Conservation (phyloP, 1,284 basidiomycete genomes). For the Ceratobasidium papillatum region DNA sequence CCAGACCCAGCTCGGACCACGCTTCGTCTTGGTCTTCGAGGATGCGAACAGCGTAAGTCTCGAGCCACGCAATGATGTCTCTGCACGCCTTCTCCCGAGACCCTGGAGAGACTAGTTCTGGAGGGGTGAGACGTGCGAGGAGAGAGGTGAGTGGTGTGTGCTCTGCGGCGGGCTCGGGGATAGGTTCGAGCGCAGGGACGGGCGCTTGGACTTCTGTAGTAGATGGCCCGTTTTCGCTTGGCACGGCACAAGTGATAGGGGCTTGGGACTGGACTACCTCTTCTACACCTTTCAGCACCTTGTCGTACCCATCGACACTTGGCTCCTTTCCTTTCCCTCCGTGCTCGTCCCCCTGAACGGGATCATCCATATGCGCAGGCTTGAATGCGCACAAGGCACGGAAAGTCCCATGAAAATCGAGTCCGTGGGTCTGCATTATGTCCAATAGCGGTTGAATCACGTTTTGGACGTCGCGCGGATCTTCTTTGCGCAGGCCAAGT, state of each 20-base stretch:
- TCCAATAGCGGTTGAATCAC: constrained; percentile 72
- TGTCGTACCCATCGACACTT: background rate
- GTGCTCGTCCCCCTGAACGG: background rate
- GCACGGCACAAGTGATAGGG: constrained; percentile 5
- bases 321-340: background rate
- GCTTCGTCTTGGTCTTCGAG: constrained; percentile 59
- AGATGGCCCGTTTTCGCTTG: background rate
- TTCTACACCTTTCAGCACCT: constrained; percentile 9
- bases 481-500: constrained; percentile 69
- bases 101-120: constrained; percentile 1
- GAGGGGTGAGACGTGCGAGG: constrained; percentile 14
- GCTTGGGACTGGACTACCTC: background rate
- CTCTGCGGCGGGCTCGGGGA: background rate
- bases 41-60: constrained; percentile 69
- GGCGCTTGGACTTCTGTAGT: background rate
- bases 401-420: constrained; percentile 89
- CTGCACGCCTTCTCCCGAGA: constrained; percentile 22
- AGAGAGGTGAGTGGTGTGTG: constrained; percentile 10
- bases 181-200: background rate
- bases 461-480: constrained; percentile 65
- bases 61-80: constrained; percentile 64
- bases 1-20: constrained; percentile 51
- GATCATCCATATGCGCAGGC: constrained; percentile 50
- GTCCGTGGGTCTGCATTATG: constrained; percentile 70
- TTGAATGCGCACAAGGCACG: constrained; percentile 72